Percentiles rank a stretch among this genome's conserved stretches.
These are phyloP conservation scores for Achaetomium macrosporum DNA, from an alignment of 2,329 filamentous ascomycete genomes.

Conservation along the genomic window DNA sequence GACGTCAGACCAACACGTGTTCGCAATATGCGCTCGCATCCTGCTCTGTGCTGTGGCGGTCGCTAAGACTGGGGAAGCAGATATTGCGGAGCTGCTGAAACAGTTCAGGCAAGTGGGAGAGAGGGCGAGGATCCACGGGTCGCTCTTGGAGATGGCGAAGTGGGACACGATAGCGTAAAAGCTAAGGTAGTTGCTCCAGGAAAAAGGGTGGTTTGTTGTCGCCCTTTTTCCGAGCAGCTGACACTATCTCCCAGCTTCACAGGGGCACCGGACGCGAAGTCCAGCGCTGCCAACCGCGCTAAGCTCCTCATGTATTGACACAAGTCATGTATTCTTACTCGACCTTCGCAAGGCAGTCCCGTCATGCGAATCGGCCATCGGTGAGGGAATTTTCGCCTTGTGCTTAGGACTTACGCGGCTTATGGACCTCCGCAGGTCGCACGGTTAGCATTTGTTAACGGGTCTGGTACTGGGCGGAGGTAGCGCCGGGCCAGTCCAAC, in stretches of 20 bases:
- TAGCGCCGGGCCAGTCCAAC: no score
- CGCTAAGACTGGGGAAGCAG: not conserved
- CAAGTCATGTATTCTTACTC: no score
- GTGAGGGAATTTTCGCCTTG: no score
- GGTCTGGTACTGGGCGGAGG: no score
- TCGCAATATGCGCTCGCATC: constrained; percentile 24
- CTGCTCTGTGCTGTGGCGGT: constrained; percentile 21
- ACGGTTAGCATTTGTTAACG: no score
- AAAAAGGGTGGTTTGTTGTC: not conserved
- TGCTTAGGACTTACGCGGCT: no score
- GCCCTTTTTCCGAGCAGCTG: not conserved
- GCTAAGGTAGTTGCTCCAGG: not conserved
- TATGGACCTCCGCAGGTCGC: no score
- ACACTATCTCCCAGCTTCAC: not conserved
- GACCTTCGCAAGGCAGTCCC: no score
- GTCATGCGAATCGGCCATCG: not conserved
- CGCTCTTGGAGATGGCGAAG: constrained; percentile 20
- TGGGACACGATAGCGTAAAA: not conserved
- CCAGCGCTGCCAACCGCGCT: no score
- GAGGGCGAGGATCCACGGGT: constrained; percentile 22
- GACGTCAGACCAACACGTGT: constrained; percentile 28
- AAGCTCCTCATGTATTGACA: no score
- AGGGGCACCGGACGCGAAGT: no score
- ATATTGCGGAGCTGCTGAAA: constrained; percentile 14
- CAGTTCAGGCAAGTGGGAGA: constrained; percentile 16